Evolutionary conservation across 2,329 filamentous ascomycete genomes (phyloP), one percentile per base, ranked within the genome.

Genomic region (Tolypocladium ovalisporum): DNA sequence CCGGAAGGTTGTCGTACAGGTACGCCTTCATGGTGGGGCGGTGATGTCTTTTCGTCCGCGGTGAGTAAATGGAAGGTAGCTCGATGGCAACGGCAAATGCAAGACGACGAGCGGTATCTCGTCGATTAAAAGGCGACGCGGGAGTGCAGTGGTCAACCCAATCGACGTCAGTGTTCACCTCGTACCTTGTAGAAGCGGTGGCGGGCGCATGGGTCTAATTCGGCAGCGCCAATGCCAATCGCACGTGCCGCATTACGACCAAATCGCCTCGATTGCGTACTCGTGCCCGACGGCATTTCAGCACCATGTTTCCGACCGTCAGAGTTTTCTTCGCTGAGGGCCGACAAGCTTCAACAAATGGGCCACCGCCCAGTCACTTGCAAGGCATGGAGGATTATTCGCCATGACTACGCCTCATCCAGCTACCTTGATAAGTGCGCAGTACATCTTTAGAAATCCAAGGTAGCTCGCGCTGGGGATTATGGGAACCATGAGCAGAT

Each of bases 1-100:
- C 80, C 57, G 76, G 75, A 59, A 75, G 65, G 64, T 82, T 78
- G 61, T 84, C 81, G 65, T 80, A 84, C 62, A 77, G 69, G 66
- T 84, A 84, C 60, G 81, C 81, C 67, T 75, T 79, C 81, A 84
- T 83, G 58, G 60, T 77, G 54, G 36, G 24, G 19, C 17, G 36
- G 12, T 34, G 53, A 40, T 27, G 36, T n/a, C 22, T 39, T 37
- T 36, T 35, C 52, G 52, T 36, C 13, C 34, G 15, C 4, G n/a
- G 40, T 9, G 17, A 39, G 6, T 9, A 10, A 35, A 27, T 13
- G 1, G 40, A 27, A 13, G 42, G 42, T 13, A 47, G 24, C 49
- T 32, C 17, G 10, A 32, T 8, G 17, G 49, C 49, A 49, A 49
- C 4, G 27, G 24, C 44, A 29, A 15, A 24, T 10, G 37, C 22